phyloP scores from a whole-genome alignment of 108 stramenopile species.

The Pseudonitzschia delicatissima region DNA sequence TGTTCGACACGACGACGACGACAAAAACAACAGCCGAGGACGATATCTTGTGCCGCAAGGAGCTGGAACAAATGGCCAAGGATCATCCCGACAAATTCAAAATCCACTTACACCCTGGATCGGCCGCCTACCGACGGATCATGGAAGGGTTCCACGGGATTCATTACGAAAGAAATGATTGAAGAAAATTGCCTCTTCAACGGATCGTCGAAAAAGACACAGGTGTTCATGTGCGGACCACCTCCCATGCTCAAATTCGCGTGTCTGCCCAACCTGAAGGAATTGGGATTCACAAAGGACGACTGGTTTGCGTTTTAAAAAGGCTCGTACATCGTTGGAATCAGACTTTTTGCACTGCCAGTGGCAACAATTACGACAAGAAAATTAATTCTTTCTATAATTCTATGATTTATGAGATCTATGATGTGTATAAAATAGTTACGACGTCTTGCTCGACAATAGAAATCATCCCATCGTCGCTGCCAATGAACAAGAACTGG shows the following conservation, averaged over 20 bases:
- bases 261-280: conserved; percentile 86
- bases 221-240: conserved; percentile 98
- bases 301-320: conserved; percentile 89
- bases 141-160: conserved; percentile 87
- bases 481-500: conserved; percentile 80
- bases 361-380: background rate
- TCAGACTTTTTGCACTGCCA: background rate
- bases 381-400: background rate
- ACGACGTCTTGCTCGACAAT: conserved; percentile 48
- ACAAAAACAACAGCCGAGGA: conserved; percentile 69
- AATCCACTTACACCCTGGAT: conserved; percentile 92
- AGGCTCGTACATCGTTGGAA: background rate
- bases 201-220: conserved; percentile 47
- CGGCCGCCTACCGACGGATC: conserved; percentile 30
- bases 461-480: conserved; percentile 70
- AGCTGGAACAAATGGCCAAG: conserved; percentile 76
- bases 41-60: conserved; percentile 91
- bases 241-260: conserved; percentile 99
- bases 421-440: no score
- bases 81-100: conserved; percentile 74
- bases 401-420: background rate
- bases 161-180: conserved; percentile 94
- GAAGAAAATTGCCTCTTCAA: conserved; percentile 57
- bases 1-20: no score
- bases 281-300: conserved; percentile 84